phyloP scores from a whole-genome alignment of 129 eudicot species.

The Glebionis coronaria region DNA sequence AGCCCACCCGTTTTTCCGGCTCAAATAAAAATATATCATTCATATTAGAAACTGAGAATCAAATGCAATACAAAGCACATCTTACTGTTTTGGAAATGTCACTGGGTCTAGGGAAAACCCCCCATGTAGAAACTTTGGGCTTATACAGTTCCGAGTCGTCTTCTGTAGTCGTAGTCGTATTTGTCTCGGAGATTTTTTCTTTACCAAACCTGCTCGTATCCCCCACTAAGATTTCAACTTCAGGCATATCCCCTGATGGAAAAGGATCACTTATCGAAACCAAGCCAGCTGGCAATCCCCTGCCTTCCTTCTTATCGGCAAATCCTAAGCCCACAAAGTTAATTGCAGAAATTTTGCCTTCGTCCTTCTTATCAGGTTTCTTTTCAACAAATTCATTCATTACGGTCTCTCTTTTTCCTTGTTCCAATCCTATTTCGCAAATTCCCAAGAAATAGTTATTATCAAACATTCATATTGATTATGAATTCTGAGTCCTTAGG shows the following conservation, averaged over 20 bases:
- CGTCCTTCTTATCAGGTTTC: conserved; percentile 39
- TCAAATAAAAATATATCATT: background rate
- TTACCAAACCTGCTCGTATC: conserved; percentile 69
- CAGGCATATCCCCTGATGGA: conserved; percentile 58
- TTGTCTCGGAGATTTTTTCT: conserved; percentile 23
- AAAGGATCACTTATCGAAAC: conserved; percentile 56
- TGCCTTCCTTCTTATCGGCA: conserved; percentile 72
- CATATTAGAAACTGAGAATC: background rate
- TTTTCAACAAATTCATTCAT: conserved; percentile 19
- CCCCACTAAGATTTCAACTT: conserved; percentile 79
- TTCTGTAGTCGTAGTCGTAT: conserved; percentile 28
- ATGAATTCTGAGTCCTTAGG: too few species aligned
- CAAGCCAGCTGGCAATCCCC: conserved; percentile 83
- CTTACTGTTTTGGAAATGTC: conserved; percentile 80
- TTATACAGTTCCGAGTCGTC: conserved; percentile 66
- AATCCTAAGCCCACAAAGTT: conserved; percentile 81
- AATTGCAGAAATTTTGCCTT: conserved; percentile 50
- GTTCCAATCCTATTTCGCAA: conserved; percentile 34
- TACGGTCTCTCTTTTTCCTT: background rate
- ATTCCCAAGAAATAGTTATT: conserved; percentile 1
- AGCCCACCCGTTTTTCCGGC: background rate
- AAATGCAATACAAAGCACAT: conserved; percentile 12
- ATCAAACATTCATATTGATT: too few species aligned
- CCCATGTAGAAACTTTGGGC: conserved; percentile 95
- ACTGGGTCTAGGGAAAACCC: conserved; percentile 80